These are phyloP conservation scores for Aspergillus neoniger DNA, from an alignment of 2,329 filamentous ascomycete species.

Conservation along the genomic window DNA sequence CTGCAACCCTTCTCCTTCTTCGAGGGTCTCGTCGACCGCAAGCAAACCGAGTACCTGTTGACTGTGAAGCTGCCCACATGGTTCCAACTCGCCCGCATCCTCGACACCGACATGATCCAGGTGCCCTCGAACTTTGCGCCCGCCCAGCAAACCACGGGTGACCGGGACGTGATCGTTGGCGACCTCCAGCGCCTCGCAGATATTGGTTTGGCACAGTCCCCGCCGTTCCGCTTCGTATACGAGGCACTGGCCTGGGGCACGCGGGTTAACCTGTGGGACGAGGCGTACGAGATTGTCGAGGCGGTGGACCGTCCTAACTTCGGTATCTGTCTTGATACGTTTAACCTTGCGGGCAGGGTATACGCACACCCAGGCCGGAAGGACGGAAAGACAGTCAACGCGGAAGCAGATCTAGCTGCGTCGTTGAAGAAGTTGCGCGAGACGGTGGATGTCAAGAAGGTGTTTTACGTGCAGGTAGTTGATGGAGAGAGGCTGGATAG, in stretches of 20 bases:
- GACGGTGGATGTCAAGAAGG: constrained; percentile 61
- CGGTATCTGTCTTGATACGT: constrained; percentile 75
- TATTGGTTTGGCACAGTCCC: constrained; percentile 59
- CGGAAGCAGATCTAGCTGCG: constrained; percentile 55
- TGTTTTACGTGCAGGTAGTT: constrained; percentile 77
- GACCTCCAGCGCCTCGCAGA: constrained; percentile 69
- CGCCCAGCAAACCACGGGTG: constrained; percentile 46
- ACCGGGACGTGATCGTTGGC: constrained; percentile 58
- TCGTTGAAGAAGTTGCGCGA: constrained; percentile 59
- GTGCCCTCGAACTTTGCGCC: constrained; percentile 71
- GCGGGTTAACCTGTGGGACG: constrained; percentile 69
- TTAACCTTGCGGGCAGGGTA: constrained; percentile 72
- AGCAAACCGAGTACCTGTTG: constrained; percentile 58
- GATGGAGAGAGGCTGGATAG: constrained; percentile 66
- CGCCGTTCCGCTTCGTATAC: constrained; percentile 68
- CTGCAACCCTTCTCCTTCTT: constrained; percentile 78
- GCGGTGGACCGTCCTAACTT: constrained; percentile 70
- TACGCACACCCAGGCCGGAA: constrained; percentile 66
- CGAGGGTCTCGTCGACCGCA: constrained; percentile 69
- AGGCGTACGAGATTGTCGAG: constrained; percentile 67
- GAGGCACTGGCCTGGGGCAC: constrained; percentile 75
- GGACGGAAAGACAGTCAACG: constrained; percentile 56
- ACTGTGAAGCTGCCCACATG: constrained; percentile 65
- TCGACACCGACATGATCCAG: constrained; percentile 71
- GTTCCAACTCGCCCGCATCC: constrained; percentile 65